Base-by-base conservation (phyloP, 805 yeast genomes). In the Starmerella tilneyi region DNA sequence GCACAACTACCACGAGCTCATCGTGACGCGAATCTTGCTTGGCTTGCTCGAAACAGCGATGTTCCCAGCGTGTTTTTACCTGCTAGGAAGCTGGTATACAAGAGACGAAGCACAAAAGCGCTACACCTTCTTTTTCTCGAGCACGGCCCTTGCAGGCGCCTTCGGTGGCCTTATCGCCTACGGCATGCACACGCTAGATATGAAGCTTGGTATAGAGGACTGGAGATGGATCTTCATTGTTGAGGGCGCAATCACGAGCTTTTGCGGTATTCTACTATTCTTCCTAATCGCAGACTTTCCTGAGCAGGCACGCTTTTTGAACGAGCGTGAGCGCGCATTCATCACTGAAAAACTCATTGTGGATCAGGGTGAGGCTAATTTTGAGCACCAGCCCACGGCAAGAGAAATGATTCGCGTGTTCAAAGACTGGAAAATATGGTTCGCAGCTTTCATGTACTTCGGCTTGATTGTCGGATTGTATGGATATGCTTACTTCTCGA, bases 111-210 rank as follows among this genome's bases (percentile, higher is more conserved):
- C 84, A 8, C 84, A 79, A 62, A 72, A 77, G 58, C 65, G 89
- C 43, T 79, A 78, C 60, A 71, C 80, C 27, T 72, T 77, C 43
- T 81, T 81, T 62, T 80, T 81, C 65, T 68, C 80, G 23, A 76
- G 81, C 36, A 79, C 86, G 3, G 74, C 81, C 51, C 68, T 82
- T 44, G 84, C 88, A 2, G 88, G 92, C 59, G 86, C 83, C 20
- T 81, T 82, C 53, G 80, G 81, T 12, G 86, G 86, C 47, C 76
- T 83, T 23, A 70, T 81, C 53, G 85, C 88, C 7, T 77, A 73
- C 54, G 75, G 75, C 50, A 73, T 79, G 49, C 63, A 75, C 53
- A 76, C 75, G 31, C 66, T 81, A 54, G 69, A 75, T 51, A 65
- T 67, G 45, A 59, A 63, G 41, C 61, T 51, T 5, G 56, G 54